Evolutionary conservation across 2,329 filamentous ascomycete genomes (phyloP), one percentile per base, ranked within the genome.

Genomic region (Monosporascus sp.): DNA sequence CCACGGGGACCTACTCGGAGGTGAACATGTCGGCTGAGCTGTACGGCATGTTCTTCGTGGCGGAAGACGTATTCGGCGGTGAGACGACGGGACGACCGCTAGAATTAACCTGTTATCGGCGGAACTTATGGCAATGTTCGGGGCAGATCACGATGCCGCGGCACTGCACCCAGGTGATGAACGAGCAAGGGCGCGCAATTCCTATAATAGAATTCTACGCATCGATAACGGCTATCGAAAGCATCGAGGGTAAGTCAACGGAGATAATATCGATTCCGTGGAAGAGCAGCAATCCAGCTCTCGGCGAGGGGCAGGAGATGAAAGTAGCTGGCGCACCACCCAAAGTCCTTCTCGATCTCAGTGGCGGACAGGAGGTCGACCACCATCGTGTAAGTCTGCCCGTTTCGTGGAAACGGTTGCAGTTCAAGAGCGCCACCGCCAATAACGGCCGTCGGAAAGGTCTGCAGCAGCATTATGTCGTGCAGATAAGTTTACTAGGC

Each of bases 241-340:
- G 91, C 5, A 95, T 97, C 49, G 93, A 97, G 68, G 90, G 90
- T 48, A 96, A 96, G 66, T 65, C 84, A 1, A 93, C 95, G 6
- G 95, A 97, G 72, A 96, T 97, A 56, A 97, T 97, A 55, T 94
- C 88, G 0, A 94, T 97, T 48, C 93, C 93, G 0, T 97, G 93
- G 92, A 97, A 97, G 75, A 95, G 77, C 81, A 65, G 87, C 75
- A 64, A 85, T 73, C 62, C 86, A 67, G 69, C 81, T 64, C 65
- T 75, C 2, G 69, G 70, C 19, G 67, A 68, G 43, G 65, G 63
- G 11, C 62, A 82, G 62, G 81, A 78, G 57, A 67, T 71, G 52
- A 83, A 79, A 61, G 72, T 73, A 3, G 75, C 75, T 11, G 67
- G 71, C 19, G 73, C 80, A 3, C 84, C 84, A 37, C 77, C 81